Conservation (phyloP, 768 basidiomycete genomes). For the Thelephora aurantiotincta region DNA sequence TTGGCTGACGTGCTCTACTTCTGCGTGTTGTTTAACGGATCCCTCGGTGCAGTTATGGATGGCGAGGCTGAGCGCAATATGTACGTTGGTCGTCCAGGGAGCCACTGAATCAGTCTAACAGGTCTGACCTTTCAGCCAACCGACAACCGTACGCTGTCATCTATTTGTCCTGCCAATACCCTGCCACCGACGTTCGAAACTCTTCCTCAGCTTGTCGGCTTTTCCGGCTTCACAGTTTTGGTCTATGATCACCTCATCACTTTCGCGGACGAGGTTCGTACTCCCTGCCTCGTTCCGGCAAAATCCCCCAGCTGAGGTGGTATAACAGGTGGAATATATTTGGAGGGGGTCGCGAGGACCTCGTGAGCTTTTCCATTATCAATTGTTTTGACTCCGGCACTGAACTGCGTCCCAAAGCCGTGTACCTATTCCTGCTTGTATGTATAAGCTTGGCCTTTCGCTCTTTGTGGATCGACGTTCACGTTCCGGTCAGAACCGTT, state of each 20-base stretch:
- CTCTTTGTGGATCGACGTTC: background rate
- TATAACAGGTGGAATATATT: slow-evolving; percentile 29
- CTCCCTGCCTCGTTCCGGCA: background rate
- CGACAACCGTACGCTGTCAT: too few species aligned
- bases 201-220: slow-evolving; percentile 31
- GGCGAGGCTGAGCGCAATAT: too few species aligned
- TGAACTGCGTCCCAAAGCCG: slow-evolving; percentile 10
- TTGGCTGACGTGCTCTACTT: too few species aligned
- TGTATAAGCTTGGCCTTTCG: slow-evolving; percentile 3
- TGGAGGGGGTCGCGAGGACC: slow-evolving; percentile 35
- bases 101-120: too few species aligned
- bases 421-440: slow-evolving; percentile 25
- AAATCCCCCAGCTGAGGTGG: background rate
- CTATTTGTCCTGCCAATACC: too few species aligned
- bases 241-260: slow-evolving; percentile 46
- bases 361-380: slow-evolving; percentile 21
- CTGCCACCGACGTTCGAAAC: background rate
- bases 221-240: slow-evolving; percentile 35
- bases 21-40: too few species aligned
- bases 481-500: slow-evolving; percentile 35
- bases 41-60: too few species aligned
- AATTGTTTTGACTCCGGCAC: background rate
- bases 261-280: slow-evolving; percentile 29
- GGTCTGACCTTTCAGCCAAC: too few species aligned
- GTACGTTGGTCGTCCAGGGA: too few species aligned